Evolutionary conservation across 2,329 filamentous ascomycete species (phyloP).

Genomic region (Davidsoniella eucalypti): DNA sequence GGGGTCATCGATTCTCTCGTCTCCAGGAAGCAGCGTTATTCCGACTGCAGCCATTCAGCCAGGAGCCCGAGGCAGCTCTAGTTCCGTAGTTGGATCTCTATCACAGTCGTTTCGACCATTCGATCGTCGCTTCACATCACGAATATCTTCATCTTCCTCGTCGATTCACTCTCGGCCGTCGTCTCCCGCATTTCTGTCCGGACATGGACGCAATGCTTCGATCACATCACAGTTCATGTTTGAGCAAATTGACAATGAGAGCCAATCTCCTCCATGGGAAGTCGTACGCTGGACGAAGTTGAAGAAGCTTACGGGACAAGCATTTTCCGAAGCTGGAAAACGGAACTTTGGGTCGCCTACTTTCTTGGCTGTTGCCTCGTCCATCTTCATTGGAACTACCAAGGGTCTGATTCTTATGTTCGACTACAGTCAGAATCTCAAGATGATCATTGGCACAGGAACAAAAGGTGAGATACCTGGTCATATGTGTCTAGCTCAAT

Average conservation of each 20-base stretch:
- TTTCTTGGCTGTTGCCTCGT: constrained; percentile 72
- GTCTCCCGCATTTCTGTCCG: constrained; percentile 62
- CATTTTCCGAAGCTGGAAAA: constrained; percentile 82
- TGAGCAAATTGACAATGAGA: constrained; percentile 49
- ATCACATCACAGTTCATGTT: constrained; percentile 51
- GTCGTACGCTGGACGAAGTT: constrained; percentile 92
- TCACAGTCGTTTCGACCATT: constrained; percentile 69
- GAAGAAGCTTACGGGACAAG: constrained; percentile 72
- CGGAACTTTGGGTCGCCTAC: constrained; percentile 87
- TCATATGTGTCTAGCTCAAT: background rate
- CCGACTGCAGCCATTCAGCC: constrained; percentile 52
- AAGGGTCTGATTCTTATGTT: constrained; percentile 92
- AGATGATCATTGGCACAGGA: constrained; percentile 81
- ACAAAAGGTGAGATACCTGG: constrained; percentile 55
- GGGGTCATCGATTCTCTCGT: constrained; percentile 28
- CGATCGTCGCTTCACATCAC: constrained; percentile 83
- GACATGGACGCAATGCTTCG: constrained; percentile 69
- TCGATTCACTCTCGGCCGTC: constrained; percentile 46
- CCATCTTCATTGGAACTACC: constrained; percentile 79
- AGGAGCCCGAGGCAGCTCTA: constrained; percentile 26
- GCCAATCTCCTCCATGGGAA: constrained; percentile 77
- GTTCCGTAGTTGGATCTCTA: background rate
- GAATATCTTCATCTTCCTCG: constrained; percentile 47
- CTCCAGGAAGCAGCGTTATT: constrained; percentile 59
- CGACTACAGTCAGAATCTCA: constrained; percentile 91